A percentile compares a stretch with the other conserved stretches of the same genome.
These are phyloP conservation scores for Lolium rigidum DNA, from an alignment of 176 grass and related monocot genomes.

Conservation along the genomic window DNA sequence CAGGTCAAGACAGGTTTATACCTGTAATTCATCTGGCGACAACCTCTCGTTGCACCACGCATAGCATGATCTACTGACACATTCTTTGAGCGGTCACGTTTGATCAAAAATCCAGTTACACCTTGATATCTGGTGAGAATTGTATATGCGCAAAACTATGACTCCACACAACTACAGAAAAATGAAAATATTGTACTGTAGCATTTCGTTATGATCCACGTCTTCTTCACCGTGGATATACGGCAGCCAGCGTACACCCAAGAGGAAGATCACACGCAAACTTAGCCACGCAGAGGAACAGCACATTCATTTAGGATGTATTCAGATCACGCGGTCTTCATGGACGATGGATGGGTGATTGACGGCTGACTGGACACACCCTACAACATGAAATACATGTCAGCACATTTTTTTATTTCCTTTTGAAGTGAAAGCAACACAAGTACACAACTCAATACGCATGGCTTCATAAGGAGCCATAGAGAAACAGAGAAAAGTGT, in stretches of 20 bases:
- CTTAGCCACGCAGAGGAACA: neutral
- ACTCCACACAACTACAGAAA: neutral
- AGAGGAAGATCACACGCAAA: neutral
- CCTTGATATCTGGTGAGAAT: neutral
- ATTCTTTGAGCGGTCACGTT: neutral
- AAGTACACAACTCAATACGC: too few relatives aligned
- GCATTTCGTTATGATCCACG: too few relatives aligned
- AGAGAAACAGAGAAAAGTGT: too few relatives aligned
- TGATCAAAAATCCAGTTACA: neutral
- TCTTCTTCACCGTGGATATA: neutral
- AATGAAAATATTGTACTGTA: neutral
- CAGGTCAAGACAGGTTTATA: too few relatives aligned
- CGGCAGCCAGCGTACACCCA: neutral
- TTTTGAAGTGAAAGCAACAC: too few relatives aligned
- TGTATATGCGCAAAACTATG: neutral
- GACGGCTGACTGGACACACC: neutral
- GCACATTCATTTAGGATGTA: neutral
- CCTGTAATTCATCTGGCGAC: too few relatives aligned
- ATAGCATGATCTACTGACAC: too few relatives aligned
- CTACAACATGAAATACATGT: neutral
- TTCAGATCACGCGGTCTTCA: neutral
- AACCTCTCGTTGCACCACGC: too few relatives aligned
- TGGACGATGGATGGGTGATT: neutral
- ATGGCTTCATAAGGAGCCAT: too few relatives aligned
- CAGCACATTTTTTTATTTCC: neutral